Conservation (phyloP, 192 early-diverging fungal species). For the Backusella australiensis region DNA sequence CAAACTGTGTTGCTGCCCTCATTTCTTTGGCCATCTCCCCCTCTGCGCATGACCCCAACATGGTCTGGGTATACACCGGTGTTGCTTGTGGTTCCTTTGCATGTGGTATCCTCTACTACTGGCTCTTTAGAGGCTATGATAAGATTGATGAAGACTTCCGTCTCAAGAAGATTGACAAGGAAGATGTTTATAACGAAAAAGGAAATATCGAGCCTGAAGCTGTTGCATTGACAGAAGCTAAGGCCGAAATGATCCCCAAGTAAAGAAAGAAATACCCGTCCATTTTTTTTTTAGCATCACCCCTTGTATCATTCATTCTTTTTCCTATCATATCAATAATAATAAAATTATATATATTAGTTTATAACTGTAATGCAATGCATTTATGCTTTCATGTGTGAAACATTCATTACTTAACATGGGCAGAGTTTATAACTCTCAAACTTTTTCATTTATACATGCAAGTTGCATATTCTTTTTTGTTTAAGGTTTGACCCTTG, state of each 20-base stretch:
- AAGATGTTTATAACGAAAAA: neutral
- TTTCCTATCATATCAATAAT: too few species aligned
- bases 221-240: neutral
- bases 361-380: too few species aligned
- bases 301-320: too few species aligned
- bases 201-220: neutral
- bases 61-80: conserved; percentile 55
- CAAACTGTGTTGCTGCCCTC: conserved; percentile 55
- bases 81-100: conserved; percentile 35
- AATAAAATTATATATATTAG: too few species aligned
- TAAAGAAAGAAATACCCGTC: neutral
- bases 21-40: conserved; percentile 58
- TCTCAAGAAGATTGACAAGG: neutral
- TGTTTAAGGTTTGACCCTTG: neutral
- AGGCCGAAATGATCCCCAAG: conserved; percentile 19
- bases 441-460: neutral
- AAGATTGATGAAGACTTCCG: conserved; percentile 33
- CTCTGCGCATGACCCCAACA: conserved; percentile 50
- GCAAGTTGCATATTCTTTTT: neutral
- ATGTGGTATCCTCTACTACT: conserved; percentile 45
- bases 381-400: neutral
- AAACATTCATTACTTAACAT: too few species aligned
- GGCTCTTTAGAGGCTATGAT: conserved; percentile 59
- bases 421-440: neutral
- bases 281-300: neutral